phyloP scores from a whole-genome alignment of 2,329 filamentous ascomycete genomes.

The Thielaviopsis cerberus region DNA sequence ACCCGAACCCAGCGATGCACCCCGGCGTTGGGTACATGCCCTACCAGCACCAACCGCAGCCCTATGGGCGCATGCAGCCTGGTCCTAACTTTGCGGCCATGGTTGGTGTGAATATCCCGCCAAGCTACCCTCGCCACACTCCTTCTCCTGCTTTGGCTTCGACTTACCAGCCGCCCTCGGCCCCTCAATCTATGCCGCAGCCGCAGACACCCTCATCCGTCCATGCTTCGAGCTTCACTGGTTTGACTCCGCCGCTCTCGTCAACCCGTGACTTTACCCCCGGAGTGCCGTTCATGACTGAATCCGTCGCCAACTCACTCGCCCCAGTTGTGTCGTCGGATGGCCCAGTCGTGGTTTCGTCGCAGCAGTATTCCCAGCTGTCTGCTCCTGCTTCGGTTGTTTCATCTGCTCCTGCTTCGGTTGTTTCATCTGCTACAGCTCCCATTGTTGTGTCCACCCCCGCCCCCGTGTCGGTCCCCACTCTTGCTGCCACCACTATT shows the following conservation, averaged over 20 bases:
- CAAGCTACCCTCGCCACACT: constrained; percentile 30
- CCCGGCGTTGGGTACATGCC: constrained; percentile 25
- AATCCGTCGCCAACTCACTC: background rate
- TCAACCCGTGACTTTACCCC: constrained; percentile 9
- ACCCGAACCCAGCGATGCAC: constrained; percentile 25
- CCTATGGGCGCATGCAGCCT: constrained; percentile 7
- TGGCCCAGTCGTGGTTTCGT: constrained; percentile 9
- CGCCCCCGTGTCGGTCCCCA: background rate
- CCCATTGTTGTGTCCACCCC: background rate
- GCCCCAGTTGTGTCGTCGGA: constrained; percentile 5
- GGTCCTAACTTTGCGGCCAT: background rate
- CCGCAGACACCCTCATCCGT: constrained; percentile 36
- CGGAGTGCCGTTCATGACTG: constrained; percentile 6
- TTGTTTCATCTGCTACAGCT: background rate
- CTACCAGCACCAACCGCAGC: constrained; percentile 21
- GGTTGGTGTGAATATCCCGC: constrained; percentile 25
- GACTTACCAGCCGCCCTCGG: constrained; percentile 35
- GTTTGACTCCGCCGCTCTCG: constrained; percentile 8
- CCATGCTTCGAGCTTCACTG: constrained; percentile 21
- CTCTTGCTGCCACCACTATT: background rate
- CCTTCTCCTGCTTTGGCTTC: constrained; percentile 37
- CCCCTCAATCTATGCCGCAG: constrained; percentile 22
- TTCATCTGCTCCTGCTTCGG: background rate
- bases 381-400: constrained; percentile 6
- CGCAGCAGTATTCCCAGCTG: constrained; percentile 4